Conservation (phyloP, 2,329 filamentous ascomycete genomes). For the Tolypocladium endophyticum region DNA sequence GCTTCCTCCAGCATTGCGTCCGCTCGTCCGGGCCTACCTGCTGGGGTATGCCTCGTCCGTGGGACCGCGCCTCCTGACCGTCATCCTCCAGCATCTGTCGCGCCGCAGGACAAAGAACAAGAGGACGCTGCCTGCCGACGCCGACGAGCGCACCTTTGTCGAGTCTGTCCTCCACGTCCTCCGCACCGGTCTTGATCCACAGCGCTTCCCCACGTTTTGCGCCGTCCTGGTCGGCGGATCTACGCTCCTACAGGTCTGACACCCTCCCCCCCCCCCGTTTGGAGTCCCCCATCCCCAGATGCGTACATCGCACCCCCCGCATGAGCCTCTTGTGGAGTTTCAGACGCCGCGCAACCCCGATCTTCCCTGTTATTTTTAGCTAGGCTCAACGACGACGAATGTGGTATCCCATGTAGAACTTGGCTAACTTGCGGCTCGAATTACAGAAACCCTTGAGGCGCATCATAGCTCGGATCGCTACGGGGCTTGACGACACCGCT, state of each 20-base stretch:
- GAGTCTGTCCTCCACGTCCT: slow-evolving; percentile 30
- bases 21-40: slow-evolving; percentile 48
- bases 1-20: slow-evolving; percentile 41
- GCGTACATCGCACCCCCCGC: neutral
- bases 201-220: slow-evolving; percentile 53
- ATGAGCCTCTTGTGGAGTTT: neutral
- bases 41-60: slow-evolving; percentile 51
- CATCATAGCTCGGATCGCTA: slow-evolving; percentile 14
- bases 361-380: neutral
- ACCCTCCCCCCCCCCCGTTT: neutral
- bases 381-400: neutral
- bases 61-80: slow-evolving; percentile 42
- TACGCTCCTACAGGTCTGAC: slow-evolving; percentile 47
- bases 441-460: slow-evolving; percentile 18
- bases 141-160: slow-evolving; percentile 19
- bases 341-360: neutral
- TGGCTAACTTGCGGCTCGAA: slow-evolving; percentile 4
- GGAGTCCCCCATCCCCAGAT: neutral
- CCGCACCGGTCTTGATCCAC: slow-evolving; percentile 38
- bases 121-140: slow-evolving; percentile 16
- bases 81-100: slow-evolving; percentile 40
- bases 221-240: slow-evolving; percentile 49
- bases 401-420: neutral
- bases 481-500: slow-evolving; percentile 11
- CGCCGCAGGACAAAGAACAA: slow-evolving; percentile 19